Evolutionary conservation across 257 asterid genomes (phyloP).

Genomic region (Perilla frutescens): DNA sequence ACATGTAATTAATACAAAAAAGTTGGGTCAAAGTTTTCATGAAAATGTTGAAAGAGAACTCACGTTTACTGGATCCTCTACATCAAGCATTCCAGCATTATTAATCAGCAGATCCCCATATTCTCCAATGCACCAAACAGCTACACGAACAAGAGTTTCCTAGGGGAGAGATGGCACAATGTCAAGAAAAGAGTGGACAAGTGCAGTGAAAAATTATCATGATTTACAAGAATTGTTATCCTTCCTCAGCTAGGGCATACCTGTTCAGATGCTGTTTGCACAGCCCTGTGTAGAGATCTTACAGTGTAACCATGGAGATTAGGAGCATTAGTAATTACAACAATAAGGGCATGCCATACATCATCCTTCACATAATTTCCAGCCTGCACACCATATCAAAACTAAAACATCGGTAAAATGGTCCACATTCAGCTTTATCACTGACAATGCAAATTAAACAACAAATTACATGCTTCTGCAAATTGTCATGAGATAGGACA

Average conservation of each 20-base stretch:
- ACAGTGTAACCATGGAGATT: conserved; percentile 88
- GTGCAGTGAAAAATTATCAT: conserved; percentile 7
- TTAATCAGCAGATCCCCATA: conserved; percentile 83
- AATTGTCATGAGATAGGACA: conserved; percentile 3
- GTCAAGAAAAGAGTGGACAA: conserved; percentile 26
- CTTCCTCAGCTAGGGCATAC: conserved; percentile 42
- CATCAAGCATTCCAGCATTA: conserved; percentile 71
- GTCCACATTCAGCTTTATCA: background rate
- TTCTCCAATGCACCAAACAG: conserved; percentile 97
- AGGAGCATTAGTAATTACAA: conserved; percentile 82
- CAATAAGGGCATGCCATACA: conserved; percentile 92
- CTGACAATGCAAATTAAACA: background rate
- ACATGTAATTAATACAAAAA: background rate
- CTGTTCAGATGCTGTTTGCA: conserved; percentile 73
- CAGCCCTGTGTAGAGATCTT: conserved; percentile 74
- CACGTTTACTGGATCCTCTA: conserved; percentile 81
- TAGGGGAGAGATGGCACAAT: conserved; percentile 40
- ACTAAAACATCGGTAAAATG: conserved; percentile 22
- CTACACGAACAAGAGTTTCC: conserved; percentile 94
- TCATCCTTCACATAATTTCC: conserved; percentile 91
- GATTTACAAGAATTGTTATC: conserved; percentile 20
- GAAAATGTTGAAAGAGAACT: conserved; percentile 44
- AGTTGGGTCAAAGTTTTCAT: background rate
- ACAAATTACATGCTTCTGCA: background rate
- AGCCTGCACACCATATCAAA: conserved; percentile 56